phyloP scores from a whole-genome alignment of 768 basidiomycete species.

The Suillus subluteus region DNA sequence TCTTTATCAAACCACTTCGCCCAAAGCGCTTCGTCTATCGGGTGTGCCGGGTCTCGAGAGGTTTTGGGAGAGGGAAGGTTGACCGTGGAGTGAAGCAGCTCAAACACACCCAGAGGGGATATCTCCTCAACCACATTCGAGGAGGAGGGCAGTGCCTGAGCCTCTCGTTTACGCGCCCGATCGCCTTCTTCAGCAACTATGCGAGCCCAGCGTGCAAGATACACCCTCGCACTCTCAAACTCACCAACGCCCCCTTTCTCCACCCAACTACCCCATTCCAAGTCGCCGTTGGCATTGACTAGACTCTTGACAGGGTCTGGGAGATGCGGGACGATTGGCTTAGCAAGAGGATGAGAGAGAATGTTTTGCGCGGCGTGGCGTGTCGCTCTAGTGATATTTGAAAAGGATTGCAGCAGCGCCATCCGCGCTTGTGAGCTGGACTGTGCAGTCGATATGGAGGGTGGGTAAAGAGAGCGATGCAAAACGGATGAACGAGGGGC shows the following conservation, averaged over 20 bases:
- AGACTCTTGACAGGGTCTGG: conserved; percentile 92
- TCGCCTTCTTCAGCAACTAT: conserved; percentile 99
- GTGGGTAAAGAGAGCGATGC: conserved; percentile 70
- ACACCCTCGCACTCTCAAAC: conserved; percentile 95
- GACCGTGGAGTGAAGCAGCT: conserved; percentile 76
- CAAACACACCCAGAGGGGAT: conserved; percentile 85
- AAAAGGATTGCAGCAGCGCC: conserved; percentile 91
- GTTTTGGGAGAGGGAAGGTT: conserved; percentile 83
- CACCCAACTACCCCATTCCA: conserved; percentile 93
- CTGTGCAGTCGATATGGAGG: conserved; percentile 54
- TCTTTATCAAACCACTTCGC: conserved; percentile 75
- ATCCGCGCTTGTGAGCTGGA: conserved; percentile 71
- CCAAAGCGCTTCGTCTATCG: conserved; percentile 78
- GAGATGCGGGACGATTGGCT: conserved; percentile 94
- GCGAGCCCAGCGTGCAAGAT: conserved; percentile 95
- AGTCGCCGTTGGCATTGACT: conserved; percentile 88
- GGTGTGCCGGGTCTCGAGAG: conserved; percentile 78
- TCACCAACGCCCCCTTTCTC: conserved; percentile 93
- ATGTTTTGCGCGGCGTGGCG: conserved; percentile 94
- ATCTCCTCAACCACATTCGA: conserved; percentile 59
- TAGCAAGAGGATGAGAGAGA: conserved; percentile 92
- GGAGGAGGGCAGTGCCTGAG: conserved; percentile 62
- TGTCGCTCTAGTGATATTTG: conserved; percentile 91
- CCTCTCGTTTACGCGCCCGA: conserved; percentile 79
- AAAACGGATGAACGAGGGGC: conserved; percentile 74